These are phyloP conservation scores for Yarrowia porcina DNA, from an alignment of 805 yeast genomes.

Conservation along the genomic window DNA sequence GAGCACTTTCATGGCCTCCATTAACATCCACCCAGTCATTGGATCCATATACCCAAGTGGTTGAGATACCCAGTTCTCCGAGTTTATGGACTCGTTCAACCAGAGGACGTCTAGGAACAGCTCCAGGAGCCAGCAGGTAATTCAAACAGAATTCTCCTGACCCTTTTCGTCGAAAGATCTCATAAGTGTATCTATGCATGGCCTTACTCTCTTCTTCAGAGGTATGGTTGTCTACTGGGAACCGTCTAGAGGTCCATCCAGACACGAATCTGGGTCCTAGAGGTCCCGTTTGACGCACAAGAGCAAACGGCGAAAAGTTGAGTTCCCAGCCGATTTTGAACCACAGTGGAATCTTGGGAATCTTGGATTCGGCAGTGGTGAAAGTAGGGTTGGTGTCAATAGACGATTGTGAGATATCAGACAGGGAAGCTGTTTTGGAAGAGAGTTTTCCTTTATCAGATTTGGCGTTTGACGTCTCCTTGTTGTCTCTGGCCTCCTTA, in stretches of 20 bases:
- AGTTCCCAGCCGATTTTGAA: constrained; percentile 79
- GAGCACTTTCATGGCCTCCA: constrained; percentile 42
- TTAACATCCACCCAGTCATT: constrained; percentile 61
- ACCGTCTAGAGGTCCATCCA: constrained; percentile 85
- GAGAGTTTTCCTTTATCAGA: not conserved
- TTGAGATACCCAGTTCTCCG: constrained; percentile 49
- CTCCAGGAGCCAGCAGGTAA: constrained; percentile 85
- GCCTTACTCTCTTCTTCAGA: constrained; percentile 45
- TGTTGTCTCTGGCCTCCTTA: constrained; percentile 22
- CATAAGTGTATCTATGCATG: constrained; percentile 76
- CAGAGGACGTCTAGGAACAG: constrained; percentile 77
- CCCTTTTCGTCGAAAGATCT: constrained; percentile 80
- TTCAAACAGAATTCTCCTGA: constrained; percentile 92
- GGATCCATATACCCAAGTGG: constrained; percentile 84
- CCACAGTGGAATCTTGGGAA: constrained; percentile 64
- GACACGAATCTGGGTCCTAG: constrained; percentile 81
- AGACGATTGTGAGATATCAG: constrained; percentile 14
- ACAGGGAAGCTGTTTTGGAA: constrained; percentile 20
- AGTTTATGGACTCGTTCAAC: constrained; percentile 46
- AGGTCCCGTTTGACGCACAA: constrained; percentile 75
- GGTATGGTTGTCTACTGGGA: constrained; percentile 49
- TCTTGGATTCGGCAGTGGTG: constrained; percentile 28
- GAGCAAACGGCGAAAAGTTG: constrained; percentile 78
- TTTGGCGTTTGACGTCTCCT: no score
- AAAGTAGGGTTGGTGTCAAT: constrained; percentile 21